phyloP scores from a whole-genome alignment of 1,284 basidiomycete species.

The Boletus sp. region DNA sequence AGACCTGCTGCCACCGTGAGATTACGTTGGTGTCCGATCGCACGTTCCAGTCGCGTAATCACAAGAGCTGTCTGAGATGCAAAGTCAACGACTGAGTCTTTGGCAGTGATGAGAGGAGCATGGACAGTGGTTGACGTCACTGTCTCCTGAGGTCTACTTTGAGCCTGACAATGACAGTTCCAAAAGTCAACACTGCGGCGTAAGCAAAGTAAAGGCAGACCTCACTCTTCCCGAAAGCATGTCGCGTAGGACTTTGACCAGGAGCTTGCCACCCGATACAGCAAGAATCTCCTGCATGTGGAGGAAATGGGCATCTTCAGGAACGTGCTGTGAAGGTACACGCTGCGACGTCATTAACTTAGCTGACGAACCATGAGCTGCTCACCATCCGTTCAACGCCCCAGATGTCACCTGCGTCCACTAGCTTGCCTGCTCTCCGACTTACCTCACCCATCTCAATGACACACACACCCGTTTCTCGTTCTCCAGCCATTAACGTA shows the following conservation, averaged over 20 bases:
- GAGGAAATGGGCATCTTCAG: constrained; percentile 45
- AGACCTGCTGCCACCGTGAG: constrained; percentile 44
- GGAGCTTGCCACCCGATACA: constrained; percentile 52
- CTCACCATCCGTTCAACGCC: constrained; percentile 41
- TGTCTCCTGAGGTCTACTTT: constrained; percentile 43
- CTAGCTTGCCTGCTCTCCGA: constrained; percentile 37
- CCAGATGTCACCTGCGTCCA: constrained; percentile 50
- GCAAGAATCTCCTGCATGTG: constrained; percentile 61
- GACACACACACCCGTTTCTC: constrained; percentile 56
- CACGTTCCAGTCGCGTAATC: constrained; percentile 62
- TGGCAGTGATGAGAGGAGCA: constrained; percentile 19
- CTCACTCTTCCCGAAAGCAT: constrained; percentile 44
- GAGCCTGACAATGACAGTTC: constrained; percentile 44
- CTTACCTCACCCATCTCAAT: constrained; percentile 44
- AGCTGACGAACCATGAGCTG: neutral
- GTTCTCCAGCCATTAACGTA: constrained; percentile 51
- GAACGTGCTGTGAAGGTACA: constrained; percentile 15
- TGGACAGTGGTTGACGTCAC: constrained; percentile 38
- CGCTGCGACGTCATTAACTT: constrained; percentile 61
- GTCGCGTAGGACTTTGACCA: constrained; percentile 67
- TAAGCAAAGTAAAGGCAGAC: constrained; percentile 33
- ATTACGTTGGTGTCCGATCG: constrained; percentile 42
- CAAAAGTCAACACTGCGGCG: neutral
- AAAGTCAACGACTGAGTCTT: constrained; percentile 60
- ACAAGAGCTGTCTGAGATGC: constrained; percentile 47